Base-by-base conservation (phyloP, 345 rosid species). In the Noccaea bulbosa region DNA sequence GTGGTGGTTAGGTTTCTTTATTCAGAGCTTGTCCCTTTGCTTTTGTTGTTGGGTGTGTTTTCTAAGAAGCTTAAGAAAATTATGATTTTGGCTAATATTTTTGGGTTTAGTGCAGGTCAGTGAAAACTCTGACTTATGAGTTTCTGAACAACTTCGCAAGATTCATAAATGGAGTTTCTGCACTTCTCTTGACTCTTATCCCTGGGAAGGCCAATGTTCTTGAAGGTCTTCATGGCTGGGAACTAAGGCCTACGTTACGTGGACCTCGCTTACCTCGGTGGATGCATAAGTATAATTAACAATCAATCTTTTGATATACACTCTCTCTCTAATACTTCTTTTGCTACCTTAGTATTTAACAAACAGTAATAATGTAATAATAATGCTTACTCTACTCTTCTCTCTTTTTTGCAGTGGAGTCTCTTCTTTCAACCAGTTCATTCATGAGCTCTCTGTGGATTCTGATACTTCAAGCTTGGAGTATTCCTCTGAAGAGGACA, bases 211-310 rank as follows among this genome's bases (percentile, higher is more conserved):
- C 89, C 53, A 76, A 69, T 73, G 79, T 83, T 66, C 91, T 94
- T 46, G 97, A 91, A 84, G 96, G 97, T 30, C 77, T 94, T 73
- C 87, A 89, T 33, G 97, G 96, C 15, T 91, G 97, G 99, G 99
- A 91, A 84, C 93, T 94, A 46, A 75, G 93, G 83, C 99, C 99
- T 35, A 80, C 89, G 22, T 78, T 89, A 32, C 88, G 88, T 49
- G 99, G 90, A 58, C 97, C 99, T 54, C 86, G 91, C 16, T 81
- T 94, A 37, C 99, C 99, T 2, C 83, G 86, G 2, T 94, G 96
- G 97, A 94, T 94, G 98, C 94, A 84, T 46, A 82, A 86, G 98
- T 93, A 81, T 71, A n/a, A n/a, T n/a, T n/a, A n/a, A 72, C 7
- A 8, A 8, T 8, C 49, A n/a, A 52, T 17, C 47, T 17, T 12